These are phyloP conservation scores for Venturia asperata DNA, from an alignment of 2,329 filamentous ascomycete species.

Conservation along the genomic window DNA sequence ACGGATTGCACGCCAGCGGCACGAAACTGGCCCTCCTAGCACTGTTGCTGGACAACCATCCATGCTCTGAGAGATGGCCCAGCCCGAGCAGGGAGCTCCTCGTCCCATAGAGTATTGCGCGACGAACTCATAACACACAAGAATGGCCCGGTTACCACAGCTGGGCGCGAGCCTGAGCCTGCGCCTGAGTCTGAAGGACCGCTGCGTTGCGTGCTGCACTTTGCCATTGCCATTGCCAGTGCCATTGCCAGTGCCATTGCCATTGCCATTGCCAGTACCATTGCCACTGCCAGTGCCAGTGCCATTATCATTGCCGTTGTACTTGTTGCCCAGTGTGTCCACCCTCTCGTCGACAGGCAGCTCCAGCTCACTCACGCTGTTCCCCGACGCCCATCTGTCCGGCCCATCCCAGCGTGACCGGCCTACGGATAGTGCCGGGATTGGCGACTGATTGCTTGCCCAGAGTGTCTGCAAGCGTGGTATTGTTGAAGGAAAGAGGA, in stretches of 20 bases:
- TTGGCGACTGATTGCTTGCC: not conserved
- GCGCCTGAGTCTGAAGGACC: too few species aligned
- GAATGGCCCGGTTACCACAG: not conserved
- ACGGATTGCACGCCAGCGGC: not conserved
- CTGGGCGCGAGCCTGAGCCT: not conserved
- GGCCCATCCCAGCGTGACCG: not conserved
- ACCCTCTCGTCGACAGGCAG: not conserved
- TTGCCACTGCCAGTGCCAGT: too few species aligned
- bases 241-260: too few species aligned
- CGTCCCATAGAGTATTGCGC: slow-evolving; percentile 2
- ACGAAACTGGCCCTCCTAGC: not conserved
- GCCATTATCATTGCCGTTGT: not conserved
- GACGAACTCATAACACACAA: slow-evolving; percentile 4
- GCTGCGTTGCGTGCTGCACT: too few species aligned
- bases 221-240: too few species aligned
- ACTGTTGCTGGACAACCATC: slow-evolving; percentile 4
- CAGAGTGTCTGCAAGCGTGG: not conserved
- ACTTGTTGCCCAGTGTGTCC: not conserved
- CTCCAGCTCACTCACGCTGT: not conserved
- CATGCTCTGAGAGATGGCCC: slow-evolving; percentile 5
- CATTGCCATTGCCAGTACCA: too few species aligned
- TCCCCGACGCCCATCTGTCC: too few species aligned
- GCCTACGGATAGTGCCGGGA: not conserved
- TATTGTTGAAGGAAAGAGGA: not conserved
- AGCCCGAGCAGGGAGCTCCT: slow-evolving; percentile 16